Evolutionary conservation across 2,329 filamentous ascomycete genomes (phyloP).

Genomic region (Nemania abortiva): DNA sequence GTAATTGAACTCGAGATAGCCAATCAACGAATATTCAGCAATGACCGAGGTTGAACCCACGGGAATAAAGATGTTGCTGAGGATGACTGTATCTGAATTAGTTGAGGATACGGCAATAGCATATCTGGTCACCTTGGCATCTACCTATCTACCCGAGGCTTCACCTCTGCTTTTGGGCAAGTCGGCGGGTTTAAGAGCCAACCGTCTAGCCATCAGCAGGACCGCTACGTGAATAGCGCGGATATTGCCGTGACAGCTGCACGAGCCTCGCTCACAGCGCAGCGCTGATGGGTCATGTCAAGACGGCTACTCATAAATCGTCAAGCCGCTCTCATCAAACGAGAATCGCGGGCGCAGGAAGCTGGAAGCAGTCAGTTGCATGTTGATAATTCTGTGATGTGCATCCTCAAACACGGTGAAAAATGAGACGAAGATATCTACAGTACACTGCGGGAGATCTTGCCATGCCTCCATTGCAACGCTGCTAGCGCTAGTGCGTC

Average conservation of each 20-base stretch:
- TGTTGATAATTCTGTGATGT: conserved; percentile 32
- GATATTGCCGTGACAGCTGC: conserved; percentile 8
- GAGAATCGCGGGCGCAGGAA: neutral
- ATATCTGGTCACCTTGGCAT: neutral
- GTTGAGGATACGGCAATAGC: neutral
- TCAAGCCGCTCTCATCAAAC: conserved; percentile 11
- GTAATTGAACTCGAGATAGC: conserved; percentile 7
- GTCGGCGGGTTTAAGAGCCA: neutral
- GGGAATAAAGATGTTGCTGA: neutral
- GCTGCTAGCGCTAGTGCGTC: conserved; percentile 9
- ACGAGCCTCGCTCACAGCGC: conserved; percentile 4
- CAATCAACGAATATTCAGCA: neutral
- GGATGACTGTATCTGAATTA: conserved; percentile 5
- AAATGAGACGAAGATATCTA: conserved; percentile 36
- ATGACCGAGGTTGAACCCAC: neutral
- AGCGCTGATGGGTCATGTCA: neutral
- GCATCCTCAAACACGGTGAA: conserved; percentile 38
- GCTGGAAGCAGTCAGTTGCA: conserved; percentile 12
- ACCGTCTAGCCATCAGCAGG: neutral
- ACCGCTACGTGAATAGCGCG: neutral
- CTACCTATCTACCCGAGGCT: neutral
- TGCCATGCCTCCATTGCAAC: conserved; percentile 3
- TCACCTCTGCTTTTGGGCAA: neutral
- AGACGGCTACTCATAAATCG: neutral
- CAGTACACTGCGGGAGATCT: conserved; percentile 14